Evolutionary conservation across 768 basidiomycete genomes (phyloP).

Genomic region (Xerocomellus dryophilus): DNA sequence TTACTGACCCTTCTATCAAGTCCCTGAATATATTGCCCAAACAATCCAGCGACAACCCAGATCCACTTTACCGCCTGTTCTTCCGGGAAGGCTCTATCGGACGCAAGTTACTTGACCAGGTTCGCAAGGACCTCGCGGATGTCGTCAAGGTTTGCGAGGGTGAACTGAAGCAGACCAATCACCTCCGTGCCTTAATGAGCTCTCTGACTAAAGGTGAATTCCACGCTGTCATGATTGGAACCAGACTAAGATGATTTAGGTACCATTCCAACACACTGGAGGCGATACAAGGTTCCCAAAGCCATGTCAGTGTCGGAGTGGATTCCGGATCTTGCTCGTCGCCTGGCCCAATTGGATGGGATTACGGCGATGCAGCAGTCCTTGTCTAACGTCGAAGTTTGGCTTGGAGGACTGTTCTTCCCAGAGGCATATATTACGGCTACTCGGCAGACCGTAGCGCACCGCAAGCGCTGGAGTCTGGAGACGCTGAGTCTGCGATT

Average conservation of each 20-base stretch:
- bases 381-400: slow-evolving; percentile 71
- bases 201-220: slow-evolving; percentile 78
- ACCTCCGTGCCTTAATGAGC: slow-evolving; percentile 88
- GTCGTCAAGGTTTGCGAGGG: slow-evolving; percentile 85
- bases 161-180: slow-evolving; percentile 91
- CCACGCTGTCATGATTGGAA: not conserved
- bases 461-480: slow-evolving; percentile 87
- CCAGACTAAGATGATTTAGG: slow-evolving; percentile 44
- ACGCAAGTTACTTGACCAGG: slow-evolving; percentile 69
- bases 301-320: slow-evolving; percentile 80
- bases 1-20: slow-evolving; percentile 36
- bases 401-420: slow-evolving; percentile 94
- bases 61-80: slow-evolving; percentile 88
- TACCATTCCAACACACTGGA: slow-evolving; percentile 86
- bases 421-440: slow-evolving; percentile 97
- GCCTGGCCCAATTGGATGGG: slow-evolving; percentile 77
- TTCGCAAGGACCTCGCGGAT: slow-evolving; percentile 77
- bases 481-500: slow-evolving; percentile 81
- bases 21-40: slow-evolving; percentile 62
- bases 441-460: slow-evolving; percentile 92
- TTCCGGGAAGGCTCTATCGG: slow-evolving; percentile 83
- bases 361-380: slow-evolving; percentile 55
- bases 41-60: slow-evolving; percentile 66
- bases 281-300: slow-evolving; percentile 82
- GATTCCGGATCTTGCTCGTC: slow-evolving; percentile 77